These are phyloP conservation scores for Pseudozyma sp. DNA, from an alignment of 1,284 basidiomycete species.

Conservation along the genomic window DNA sequence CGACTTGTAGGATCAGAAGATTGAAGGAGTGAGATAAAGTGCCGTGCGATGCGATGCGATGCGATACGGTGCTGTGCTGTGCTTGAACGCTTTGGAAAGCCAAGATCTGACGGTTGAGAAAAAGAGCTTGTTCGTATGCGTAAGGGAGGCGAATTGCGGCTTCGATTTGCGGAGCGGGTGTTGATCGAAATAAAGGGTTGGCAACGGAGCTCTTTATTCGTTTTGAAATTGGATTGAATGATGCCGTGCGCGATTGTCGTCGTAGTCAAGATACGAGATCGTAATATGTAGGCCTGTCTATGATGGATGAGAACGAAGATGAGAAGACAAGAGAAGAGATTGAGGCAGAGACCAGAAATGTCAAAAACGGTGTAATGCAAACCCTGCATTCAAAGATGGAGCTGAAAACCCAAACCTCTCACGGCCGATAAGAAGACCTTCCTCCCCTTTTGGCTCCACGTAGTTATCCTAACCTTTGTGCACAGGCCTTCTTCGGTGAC, in stretches of 20 bases:
- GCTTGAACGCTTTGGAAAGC: no score
- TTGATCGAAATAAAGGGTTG: no score
- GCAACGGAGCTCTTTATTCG: no score
- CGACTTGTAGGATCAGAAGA: no score
- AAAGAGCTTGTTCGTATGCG: background rate
- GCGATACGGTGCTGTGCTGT: background rate
- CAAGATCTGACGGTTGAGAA: background rate
- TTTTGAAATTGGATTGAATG: no score
- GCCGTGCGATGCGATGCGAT: no score
- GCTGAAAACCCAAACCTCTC: background rate
- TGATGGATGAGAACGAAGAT: background rate
- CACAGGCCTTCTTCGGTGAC: conserved; percentile 3
- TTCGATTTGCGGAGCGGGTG: no score
- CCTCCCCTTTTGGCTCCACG: conserved; percentile 22
- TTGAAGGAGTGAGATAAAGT: no score
- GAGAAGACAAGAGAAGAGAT: background rate
- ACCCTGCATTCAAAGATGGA: conserved; percentile 9
- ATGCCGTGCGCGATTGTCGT: no score
- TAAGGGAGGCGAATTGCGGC: no score
- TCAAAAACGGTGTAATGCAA: background rate
- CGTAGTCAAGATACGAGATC: background rate
- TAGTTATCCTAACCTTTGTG: background rate
- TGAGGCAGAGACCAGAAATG: background rate
- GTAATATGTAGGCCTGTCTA: background rate
- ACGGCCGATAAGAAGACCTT: conserved; percentile 37